Percentiles rank a stretch among this genome's conserved stretches.
Conservation (phyloP, 1,284 basidiomycete species). For the Lentinula novae-zelandiae region DNA sequence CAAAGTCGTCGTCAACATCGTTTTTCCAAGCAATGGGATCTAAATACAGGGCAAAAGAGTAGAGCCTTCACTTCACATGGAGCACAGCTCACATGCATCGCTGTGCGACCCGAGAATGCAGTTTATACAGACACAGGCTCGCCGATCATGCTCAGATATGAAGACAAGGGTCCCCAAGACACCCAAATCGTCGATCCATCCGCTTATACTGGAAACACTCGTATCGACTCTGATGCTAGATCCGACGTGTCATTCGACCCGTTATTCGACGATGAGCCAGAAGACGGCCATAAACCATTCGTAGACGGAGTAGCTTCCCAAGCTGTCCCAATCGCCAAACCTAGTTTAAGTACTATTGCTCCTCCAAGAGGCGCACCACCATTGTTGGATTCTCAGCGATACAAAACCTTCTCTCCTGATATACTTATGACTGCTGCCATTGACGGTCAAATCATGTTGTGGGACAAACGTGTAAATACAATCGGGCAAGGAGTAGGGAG, state of each 20-base stretch:
- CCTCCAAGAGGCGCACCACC: conserved; percentile 72
- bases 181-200: neutral
- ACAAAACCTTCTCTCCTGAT: conserved; percentile 74
- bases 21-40: conserved; percentile 86
- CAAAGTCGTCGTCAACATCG: conserved; percentile 7
- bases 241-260: conserved; percentile 79
- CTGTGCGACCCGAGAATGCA: conserved; percentile 66
- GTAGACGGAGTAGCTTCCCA: conserved; percentile 13
- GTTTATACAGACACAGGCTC: conserved; percentile 30
- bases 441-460: conserved; percentile 90
- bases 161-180: conserved; percentile 5
- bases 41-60: conserved; percentile 84
- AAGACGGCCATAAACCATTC: conserved; percentile 38
- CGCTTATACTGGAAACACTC: conserved; percentile 12
- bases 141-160: conserved; percentile 23
- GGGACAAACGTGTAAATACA: conserved; percentile 77
- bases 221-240: conserved; percentile 53
- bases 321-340: conserved; percentile 19
- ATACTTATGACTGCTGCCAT: conserved; percentile 87
- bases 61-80: conserved; percentile 82
- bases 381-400: conserved; percentile 58
- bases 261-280: conserved; percentile 75
- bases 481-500: conserved; percentile 74
- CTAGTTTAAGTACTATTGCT: conserved; percentile 30
- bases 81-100: conserved; percentile 82